Conservation (phyloP, 768 basidiomycete species). For the Kwoniella europaea region DNA sequence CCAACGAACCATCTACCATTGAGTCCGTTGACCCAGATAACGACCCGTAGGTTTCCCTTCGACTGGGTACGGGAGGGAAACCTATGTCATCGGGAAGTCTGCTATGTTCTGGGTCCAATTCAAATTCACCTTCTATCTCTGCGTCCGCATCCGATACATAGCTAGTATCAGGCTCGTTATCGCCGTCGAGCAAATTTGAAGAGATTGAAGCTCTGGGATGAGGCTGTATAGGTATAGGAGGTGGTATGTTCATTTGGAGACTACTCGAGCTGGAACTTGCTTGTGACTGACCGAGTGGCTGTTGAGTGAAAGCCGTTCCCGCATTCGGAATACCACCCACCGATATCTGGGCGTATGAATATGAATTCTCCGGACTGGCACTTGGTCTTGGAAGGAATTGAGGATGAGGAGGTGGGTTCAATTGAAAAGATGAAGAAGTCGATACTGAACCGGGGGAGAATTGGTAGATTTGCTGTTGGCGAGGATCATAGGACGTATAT, state of each 20-base stretch:
- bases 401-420: background rate
- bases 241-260: background rate
- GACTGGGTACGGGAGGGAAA: background rate
- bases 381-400: background rate
- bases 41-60: constrained; percentile 11
- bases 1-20: constrained; percentile 15
- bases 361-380: background rate
- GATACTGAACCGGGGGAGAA: constrained; percentile 1
- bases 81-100: background rate
- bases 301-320: no score
- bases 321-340: background rate
- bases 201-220: background rate
- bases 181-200: constrained; percentile 1
- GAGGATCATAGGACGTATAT: constrained; percentile 13
- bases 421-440: background rate
- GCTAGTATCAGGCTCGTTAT: background rate
- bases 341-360: background rate
- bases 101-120: background rate
- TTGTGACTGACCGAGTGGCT: background rate
- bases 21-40: constrained; percentile 25
- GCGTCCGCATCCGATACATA: constrained; percentile 4
- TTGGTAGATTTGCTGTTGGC: background rate
- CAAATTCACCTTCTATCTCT: constrained; percentile 4
- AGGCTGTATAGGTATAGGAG: background rate
- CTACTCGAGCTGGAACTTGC: background rate